Evolutionary conservation across 352 stramenopile species (phyloP).

Genomic region (Phytophthora pluvialis): DNA sequence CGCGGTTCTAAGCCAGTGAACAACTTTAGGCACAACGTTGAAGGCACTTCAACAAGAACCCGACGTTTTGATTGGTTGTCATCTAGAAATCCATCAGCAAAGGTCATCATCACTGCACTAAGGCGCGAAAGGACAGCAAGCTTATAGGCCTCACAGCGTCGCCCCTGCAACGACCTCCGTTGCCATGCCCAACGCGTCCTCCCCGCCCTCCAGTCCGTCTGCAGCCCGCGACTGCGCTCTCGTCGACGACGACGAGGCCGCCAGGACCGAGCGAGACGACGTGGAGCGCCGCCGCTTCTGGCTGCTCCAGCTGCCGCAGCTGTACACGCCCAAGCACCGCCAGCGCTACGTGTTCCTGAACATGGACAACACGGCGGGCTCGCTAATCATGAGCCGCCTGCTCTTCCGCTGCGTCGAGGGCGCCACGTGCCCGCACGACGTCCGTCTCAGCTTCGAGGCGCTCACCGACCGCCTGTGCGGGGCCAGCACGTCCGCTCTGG

Average conservation of each 20-base stretch:
- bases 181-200: neutral
- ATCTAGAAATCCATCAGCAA: neutral
- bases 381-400: constrained; percentile 15
- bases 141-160: neutral
- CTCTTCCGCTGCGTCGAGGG: constrained; percentile 17
- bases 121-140: constrained; percentile 1
- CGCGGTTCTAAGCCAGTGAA: too few species aligned
- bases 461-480: constrained; percentile 27
- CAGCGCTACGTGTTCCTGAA: constrained; percentile 30
- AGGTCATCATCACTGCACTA: neutral
- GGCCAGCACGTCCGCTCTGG: constrained; percentile 1
- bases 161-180: too few species aligned
- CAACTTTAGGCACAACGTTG: neutral
- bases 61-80: constrained; percentile 1
- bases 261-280: constrained; percentile 19
- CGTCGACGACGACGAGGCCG: constrained; percentile 6
- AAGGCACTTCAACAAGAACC: constrained; percentile 10
- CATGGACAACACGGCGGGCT: constrained; percentile 21
- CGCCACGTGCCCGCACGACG: constrained; percentile 12
- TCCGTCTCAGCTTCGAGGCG: constrained; percentile 25
- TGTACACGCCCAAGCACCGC: constrained; percentile 24
- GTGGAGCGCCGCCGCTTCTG: constrained; percentile 28
- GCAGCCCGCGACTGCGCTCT: neutral
- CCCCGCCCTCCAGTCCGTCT: neutral
- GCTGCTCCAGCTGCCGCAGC: constrained; percentile 16